These are phyloP conservation scores for Amborella trichopoda DNA, from an alignment of 164 flowering plant species.

Conservation along the genomic window DNA sequence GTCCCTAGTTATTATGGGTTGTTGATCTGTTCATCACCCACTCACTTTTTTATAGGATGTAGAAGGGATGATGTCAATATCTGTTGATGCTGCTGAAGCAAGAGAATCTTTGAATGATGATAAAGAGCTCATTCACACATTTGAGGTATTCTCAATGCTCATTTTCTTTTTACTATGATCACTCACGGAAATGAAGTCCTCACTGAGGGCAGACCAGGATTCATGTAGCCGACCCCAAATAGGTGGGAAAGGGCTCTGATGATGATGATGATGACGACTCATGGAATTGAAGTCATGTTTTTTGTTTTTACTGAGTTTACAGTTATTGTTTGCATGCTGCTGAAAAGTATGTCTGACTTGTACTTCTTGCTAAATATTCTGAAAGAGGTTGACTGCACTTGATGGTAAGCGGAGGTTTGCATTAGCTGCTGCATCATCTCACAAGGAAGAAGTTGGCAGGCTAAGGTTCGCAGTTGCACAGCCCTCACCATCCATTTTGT, in stretches of 20 bases:
- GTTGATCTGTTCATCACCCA: background rate
- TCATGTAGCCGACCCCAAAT: no score
- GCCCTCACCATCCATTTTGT: no score
- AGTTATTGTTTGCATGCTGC: background rate
- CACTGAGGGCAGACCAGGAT: no score
- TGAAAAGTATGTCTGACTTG: background rate
- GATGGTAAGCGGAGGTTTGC: slow-evolving; percentile 99
- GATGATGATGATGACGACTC: no score
- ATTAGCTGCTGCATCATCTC: slow-evolving; percentile 92
- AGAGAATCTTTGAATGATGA: slow-evolving; percentile 83
- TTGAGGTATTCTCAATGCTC: slow-evolving; percentile 43
- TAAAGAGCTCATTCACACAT: slow-evolving; percentile 84
- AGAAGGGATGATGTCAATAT: slow-evolving; percentile 99
- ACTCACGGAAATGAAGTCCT: no score
- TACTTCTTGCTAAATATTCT: background rate
- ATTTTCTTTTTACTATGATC: no score
- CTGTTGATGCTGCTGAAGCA: slow-evolving; percentile 95
- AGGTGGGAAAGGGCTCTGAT: no score
- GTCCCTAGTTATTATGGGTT: no score
- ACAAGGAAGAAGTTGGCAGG: slow-evolving; percentile 92
- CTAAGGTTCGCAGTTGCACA: slow-evolving; percentile 56
- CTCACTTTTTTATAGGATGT: slow-evolving; percentile 56
- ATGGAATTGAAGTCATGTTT: no score
- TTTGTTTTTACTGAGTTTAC: no score
- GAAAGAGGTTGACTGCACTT: slow-evolving; percentile 86